Evolutionary conservation across 2,329 filamentous ascomycete genomes (phyloP), one percentile per base, ranked within the genome.

Genomic region (Exophiala lecanii-corni): DNA sequence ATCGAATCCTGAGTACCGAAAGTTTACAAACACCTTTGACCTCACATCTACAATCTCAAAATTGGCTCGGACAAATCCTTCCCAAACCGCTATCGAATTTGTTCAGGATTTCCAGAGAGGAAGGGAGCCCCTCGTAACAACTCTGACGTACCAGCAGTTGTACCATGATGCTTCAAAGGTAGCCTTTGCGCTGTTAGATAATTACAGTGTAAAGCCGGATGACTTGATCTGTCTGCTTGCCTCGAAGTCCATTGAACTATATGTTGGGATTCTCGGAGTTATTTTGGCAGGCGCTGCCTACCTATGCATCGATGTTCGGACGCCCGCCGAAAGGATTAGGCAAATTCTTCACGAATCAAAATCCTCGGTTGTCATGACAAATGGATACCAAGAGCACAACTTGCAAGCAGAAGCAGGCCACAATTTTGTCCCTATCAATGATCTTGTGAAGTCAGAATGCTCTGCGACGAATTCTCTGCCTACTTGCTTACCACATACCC

Each of bases 281-380:
- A 62, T 87, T 21, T 94, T 94, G 57, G 69, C 79, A 4, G 86
- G 87, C 6, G 82, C 81, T 55, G 86, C 81, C 5, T 92, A 94
- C 57, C 65, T 94, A n/a, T 87, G 88, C 0, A 70, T 94, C 3
- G 72, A 86, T 1, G 84, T 86, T 1, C 79, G 75, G n/a, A 84
- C 82, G 0, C 86, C 88, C 0, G 16, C 58, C 1, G 72, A 78
- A 7, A 73, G 86, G 38, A 67, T 84, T 1, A 60, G 68, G 2
- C 67, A 73, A 2, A 86, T 92, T 16, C 52, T 94, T 12, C 50
- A 62, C 1, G 79, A 86, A 53, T 76, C 84, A 0, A 62, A 43
- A n/a, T 41, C 45, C 33, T 35, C 19, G 17, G 25, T 53, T 20
- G 36, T 50, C 15, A 17, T 55, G 17, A 34, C 36, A 1, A 34